phyloP scores from a whole-genome alignment of 2,329 filamentous ascomycete genomes.

The Tolypocladium ovalisporum region DNA sequence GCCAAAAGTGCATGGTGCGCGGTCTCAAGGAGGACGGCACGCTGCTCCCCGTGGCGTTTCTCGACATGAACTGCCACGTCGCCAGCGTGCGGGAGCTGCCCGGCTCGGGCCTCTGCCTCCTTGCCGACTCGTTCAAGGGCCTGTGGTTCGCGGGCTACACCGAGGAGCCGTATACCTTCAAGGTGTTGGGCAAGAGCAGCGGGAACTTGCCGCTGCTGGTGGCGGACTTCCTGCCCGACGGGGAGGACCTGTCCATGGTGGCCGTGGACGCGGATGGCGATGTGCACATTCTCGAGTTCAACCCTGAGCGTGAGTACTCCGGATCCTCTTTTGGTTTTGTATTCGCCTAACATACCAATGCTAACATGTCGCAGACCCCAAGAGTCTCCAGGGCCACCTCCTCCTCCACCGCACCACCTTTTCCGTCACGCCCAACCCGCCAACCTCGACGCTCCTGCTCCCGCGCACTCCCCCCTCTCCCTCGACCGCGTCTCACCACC shows the following conservation, averaged over 20 bases:
- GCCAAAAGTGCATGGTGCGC: conserved; percentile 94
- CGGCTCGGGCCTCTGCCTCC: conserved; percentile 72
- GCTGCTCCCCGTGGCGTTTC: conserved; percentile 85
- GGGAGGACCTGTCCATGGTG: conserved; percentile 71
- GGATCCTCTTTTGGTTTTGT: neutral
- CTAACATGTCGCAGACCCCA: conserved; percentile 54
- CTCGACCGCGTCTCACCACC: conserved; percentile 12
- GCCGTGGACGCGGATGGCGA: conserved; percentile 77
- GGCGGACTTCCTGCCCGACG: conserved; percentile 82
- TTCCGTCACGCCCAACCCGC: conserved; percentile 68
- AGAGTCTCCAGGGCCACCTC: conserved; percentile 79
- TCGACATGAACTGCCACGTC: conserved; percentile 95
- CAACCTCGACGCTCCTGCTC: conserved; percentile 65
- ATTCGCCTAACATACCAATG: neutral
- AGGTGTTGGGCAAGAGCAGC: conserved; percentile 79
- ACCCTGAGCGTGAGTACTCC: conserved; percentile 71
- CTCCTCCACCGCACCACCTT: conserved; percentile 84
- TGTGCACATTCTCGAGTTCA: conserved; percentile 82
- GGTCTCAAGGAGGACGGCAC: conserved; percentile 93
- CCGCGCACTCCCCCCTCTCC: conserved; percentile 48
- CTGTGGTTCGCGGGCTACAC: conserved; percentile 95
- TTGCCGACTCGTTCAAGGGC: conserved; percentile 86
- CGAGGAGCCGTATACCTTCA: conserved; percentile 93
- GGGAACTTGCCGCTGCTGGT: conserved; percentile 67
- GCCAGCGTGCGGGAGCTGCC: conserved; percentile 74